These are phyloP conservation scores for Boletus pseudo-olivaceus DNA, from an alignment of 768 basidiomycete species.

Conservation along the genomic window DNA sequence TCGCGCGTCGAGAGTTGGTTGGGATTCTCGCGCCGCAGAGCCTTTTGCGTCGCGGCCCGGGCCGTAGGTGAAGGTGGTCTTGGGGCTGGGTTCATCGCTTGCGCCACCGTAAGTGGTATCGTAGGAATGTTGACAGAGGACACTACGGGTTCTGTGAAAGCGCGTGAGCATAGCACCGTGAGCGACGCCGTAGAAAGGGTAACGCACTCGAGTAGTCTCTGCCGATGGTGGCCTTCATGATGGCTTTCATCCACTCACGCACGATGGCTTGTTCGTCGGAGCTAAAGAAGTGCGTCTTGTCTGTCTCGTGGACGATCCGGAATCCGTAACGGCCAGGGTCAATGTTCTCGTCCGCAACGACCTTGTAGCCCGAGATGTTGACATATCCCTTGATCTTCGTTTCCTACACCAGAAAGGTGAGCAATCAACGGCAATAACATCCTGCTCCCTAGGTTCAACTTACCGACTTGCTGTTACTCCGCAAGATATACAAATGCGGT, in stretches of 20 bases:
- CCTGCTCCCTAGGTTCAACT: neutral
- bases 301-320: constrained; percentile 84
- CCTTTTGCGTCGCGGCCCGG: constrained; percentile 84
- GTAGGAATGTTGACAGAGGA: constrained; percentile 97
- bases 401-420: constrained; percentile 50
- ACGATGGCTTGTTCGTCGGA: constrained; percentile 81
- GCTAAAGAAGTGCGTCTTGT: constrained; percentile 88
- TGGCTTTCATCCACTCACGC: constrained; percentile 99
- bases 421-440: neutral
- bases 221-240: constrained; percentile 98
- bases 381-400: constrained; percentile 96
- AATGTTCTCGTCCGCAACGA: constrained; percentile 87
- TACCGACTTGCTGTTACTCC: constrained; percentile 59
- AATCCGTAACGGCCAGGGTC: constrained; percentile 94
- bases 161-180: neutral
- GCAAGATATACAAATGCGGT: constrained; percentile 82
- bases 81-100: constrained; percentile 94
- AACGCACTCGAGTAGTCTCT: constrained; percentile 85
- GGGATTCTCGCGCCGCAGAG: constrained; percentile 80
- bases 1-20: constrained; percentile 78
- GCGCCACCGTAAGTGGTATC: constrained; percentile 90
- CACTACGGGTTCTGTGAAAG: constrained; percentile 74
- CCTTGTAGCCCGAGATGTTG: constrained; percentile 87
- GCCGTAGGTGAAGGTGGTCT: constrained; percentile 90
- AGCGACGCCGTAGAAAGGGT: neutral